Base-by-base conservation (phyloP, 441 rosid genomes). In the Jatropha podagrica region DNA sequence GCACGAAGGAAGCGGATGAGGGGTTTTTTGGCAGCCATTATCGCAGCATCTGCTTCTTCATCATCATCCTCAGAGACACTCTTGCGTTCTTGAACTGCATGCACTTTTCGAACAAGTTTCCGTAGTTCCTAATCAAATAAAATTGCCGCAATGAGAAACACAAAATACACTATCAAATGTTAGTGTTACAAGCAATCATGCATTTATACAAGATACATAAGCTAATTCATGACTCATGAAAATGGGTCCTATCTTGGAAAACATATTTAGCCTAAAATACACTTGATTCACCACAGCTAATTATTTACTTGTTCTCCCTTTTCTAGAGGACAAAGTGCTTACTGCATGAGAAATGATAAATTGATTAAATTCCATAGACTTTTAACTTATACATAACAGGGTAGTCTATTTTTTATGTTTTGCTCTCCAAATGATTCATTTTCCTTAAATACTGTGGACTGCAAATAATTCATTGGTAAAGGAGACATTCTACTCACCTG, bases 71-170 rank as follows among this genome's bases (percentile, higher is more conserved):
- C 81, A 1, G 80, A 46, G 20, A 41, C 49, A 7, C n/a, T 42
- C 70, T 76, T 78, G n/a, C 75, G 72, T 75, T 91, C 88, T 73
- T 81, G 86, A 79, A 72, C 82, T 37, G 77, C 68, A 44, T 88
- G 91, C 51, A 89, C 92, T 78, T 63, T 84, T 61, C 92, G 87
- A 46, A 94, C 93, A 74, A 91, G 95, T 76, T 82, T 88, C 26
- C 92, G 91, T 69, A 94, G 74, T 76, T 92, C 96, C 98, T 94
- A 76, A 52, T 42, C 51, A 73, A 56, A 76, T 70, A 66, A 65
- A 55, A 56, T 18, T 18, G 48, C 0, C 68, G 61, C 4, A 10
- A 18, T 5, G 61, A 55, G 71, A 48, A 76, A 69, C 18, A 67
- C 27, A 14, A 62, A 51, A 56, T 52, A 12, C 15, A 65, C 54